Evolutionary conservation across 352 stramenopile genomes (phyloP).

Genomic region (Phytophthora litchii): DNA sequence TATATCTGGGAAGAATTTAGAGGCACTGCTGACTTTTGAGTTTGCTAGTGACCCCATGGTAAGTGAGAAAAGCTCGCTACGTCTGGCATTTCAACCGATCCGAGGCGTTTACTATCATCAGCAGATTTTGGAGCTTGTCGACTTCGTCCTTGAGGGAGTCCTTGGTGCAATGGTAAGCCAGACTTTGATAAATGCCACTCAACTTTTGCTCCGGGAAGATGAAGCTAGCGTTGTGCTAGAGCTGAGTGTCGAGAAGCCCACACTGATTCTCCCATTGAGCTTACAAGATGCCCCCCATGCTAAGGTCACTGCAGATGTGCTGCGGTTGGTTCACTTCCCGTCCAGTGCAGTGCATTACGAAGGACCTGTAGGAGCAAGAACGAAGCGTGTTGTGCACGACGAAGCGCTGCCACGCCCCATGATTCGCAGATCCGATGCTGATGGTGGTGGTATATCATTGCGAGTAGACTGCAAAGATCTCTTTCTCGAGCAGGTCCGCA

Average conservation of each 20-base stretch:
- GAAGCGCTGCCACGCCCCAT: constrained; percentile 23
- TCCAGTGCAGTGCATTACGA: constrained; percentile 61
- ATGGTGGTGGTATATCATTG: constrained; percentile 29
- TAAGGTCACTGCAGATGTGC: constrained; percentile 56
- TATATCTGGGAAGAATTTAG: constrained; percentile 5
- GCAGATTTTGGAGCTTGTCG: constrained; percentile 80
- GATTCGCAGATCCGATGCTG: constrained; percentile 7
- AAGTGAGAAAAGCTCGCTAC: constrained; percentile 51
- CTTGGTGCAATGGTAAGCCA: constrained; percentile 74
- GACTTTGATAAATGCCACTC: constrained; percentile 72
- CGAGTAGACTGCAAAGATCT: constrained; percentile 49
- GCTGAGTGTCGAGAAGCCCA: constrained; percentile 63
- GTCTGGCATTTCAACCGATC: constrained; percentile 64
- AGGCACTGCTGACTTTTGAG: constrained; percentile 34
- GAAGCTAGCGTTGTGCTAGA: constrained; percentile 59
- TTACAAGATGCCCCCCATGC: constrained; percentile 60
- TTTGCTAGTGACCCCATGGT: constrained; percentile 24
- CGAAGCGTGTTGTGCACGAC: constrained; percentile 36
- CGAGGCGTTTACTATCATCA: constrained; percentile 88
- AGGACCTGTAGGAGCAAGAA: constrained; percentile 37
- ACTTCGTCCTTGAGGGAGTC: constrained; percentile 86
- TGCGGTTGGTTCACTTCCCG: constrained; percentile 69
- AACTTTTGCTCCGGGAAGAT: constrained; percentile 70
- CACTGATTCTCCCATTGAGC: constrained; percentile 67
- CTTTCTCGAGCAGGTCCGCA: constrained; percentile 57